A percentile compares a stretch with the other conserved stretches of the same genome.
Conservation (phyloP, 768 basidiomycete genomes). For the Leccinum ochraceum region DNA sequence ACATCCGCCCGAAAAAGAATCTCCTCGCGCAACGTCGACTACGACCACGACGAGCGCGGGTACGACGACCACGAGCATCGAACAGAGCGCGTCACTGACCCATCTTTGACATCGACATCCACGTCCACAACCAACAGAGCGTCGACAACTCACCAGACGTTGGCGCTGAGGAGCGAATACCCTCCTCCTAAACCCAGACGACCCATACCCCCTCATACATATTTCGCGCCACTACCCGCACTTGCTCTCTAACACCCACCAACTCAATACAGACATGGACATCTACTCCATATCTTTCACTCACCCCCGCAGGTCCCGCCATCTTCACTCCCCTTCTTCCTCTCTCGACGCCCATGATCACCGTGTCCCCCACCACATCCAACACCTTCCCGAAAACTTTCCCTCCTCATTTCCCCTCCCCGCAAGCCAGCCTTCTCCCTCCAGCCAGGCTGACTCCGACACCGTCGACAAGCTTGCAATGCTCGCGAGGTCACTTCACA, state of each 20-base stretch:
- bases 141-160: conserved; percentile 8
- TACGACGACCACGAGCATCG: conserved; percentile 20
- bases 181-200: conserved; percentile 28
- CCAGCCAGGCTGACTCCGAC: conserved; percentile 57
- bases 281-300: conserved; percentile 95
- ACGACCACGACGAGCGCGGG: conserved; percentile 22
- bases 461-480: conserved; percentile 78
- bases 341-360: conserved; percentile 64
- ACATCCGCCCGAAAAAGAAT: conserved; percentile 24
- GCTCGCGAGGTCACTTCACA: conserved; percentile 78
- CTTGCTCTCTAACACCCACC: conserved; percentile 4
- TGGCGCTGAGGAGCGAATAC: conserved; percentile 27
- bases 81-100: conserved; percentile 21
- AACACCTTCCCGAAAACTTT: conserved; percentile 32
- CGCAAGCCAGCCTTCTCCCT: conserved; percentile 30
- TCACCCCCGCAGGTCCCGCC: conserved; percentile 80
- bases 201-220: conserved; percentile 21
- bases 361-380: conserved; percentile 44
- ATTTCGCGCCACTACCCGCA: conserved; percentile 3
- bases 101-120: conserved; percentile 9
- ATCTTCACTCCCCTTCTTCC: conserved; percentile 55
- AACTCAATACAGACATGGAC: conserved; percentile 58
- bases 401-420: conserved; percentile 43
- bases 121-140: background rate
- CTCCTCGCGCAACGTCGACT: conserved; percentile 19